Base-by-base conservation (phyloP, 441 rosid genomes). In the Gossypium laxum region DNA sequence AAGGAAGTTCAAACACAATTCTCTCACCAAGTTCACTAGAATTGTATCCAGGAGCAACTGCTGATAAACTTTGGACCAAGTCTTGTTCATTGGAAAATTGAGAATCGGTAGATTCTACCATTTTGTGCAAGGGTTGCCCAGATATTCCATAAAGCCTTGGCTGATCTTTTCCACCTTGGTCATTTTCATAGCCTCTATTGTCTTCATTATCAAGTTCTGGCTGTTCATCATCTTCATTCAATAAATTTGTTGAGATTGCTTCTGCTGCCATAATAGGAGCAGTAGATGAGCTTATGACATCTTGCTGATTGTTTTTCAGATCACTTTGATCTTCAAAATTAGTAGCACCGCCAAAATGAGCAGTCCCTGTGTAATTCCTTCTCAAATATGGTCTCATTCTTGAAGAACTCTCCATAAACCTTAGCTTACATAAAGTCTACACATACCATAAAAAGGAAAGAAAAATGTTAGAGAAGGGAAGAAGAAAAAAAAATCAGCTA, bases 391-490 rank as follows among this genome's bases (percentile, higher is more conserved):
- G 84, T 80, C 99, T 88, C 99, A 92, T 95, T 87, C 99, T 87
- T 30, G 96, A 91, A 76, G 95, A 89, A 84, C 83, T 92, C 82
- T 95, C 99, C 92, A 88, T 87, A 70, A 88, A 81, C 81, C 93
- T 98, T 73, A 91, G 87, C 92, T 92, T 91, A 96, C 97, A 95
- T 82, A 89, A 95, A 75, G 91, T 76, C 99, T 95, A 81, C 66
- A 81, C 34, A 76, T 68, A 57, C 12, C 67, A 54, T 26, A 74
- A 26, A 75, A 55, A 63, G 71, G 71, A 61, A 60, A 55, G 74
- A 62, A 15, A 51, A 70, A 61, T 26, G 26, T 47, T 43, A 61
- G 15, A 62, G 5, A 65, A 47, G 57, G 67, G 47, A 61, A 72
- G 51, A 64, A 50, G 58, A 26, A 67, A 67, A 41, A 32, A 67